phyloP scores from a whole-genome alignment of 768 basidiomycete species.

The Pulveroboletus sp. region DNA sequence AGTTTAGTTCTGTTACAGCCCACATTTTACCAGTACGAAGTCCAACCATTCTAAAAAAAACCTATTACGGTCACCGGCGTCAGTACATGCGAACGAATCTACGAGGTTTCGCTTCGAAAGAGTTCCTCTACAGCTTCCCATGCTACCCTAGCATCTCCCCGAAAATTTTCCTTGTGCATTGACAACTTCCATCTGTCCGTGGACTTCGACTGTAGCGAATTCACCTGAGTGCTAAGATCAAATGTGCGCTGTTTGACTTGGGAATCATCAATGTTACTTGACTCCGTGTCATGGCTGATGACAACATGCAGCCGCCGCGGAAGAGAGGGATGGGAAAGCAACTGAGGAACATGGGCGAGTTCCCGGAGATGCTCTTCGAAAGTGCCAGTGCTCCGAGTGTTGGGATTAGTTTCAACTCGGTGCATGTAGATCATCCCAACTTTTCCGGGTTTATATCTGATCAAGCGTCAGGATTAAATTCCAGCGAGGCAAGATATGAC shows the following conservation, averaged over 20 bases:
- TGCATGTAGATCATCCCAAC: constrained; percentile 19
- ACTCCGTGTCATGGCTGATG: constrained; percentile 11
- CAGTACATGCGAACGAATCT: no score
- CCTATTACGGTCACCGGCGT: no score
- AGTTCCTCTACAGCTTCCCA: constrained; percentile 5
- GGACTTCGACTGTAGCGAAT: background rate
- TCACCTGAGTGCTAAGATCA: background rate
- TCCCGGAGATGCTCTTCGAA: constrained; percentile 5
- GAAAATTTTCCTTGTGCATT: constrained; percentile 5
- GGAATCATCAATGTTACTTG: background rate
- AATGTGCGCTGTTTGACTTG: background rate
- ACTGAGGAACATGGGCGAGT: background rate
- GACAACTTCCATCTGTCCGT: background rate
- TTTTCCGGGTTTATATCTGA: constrained; percentile 5
- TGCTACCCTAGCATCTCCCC: constrained; percentile 12
- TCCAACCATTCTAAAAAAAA: no score
- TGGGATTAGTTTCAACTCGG: constrained; percentile 17
- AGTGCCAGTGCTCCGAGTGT: background rate
- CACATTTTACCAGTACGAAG: no score
- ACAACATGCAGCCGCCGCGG: constrained; percentile 8
- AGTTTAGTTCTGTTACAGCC: no score
- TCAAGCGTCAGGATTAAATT: background rate
- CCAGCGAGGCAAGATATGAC: background rate
- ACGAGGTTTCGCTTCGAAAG: no score
- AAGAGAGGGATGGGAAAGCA: background rate